These are phyloP conservation scores for Aspergillus hiratsukae DNA, from an alignment of 2,329 filamentous ascomycete species.

Conservation along the genomic window DNA sequence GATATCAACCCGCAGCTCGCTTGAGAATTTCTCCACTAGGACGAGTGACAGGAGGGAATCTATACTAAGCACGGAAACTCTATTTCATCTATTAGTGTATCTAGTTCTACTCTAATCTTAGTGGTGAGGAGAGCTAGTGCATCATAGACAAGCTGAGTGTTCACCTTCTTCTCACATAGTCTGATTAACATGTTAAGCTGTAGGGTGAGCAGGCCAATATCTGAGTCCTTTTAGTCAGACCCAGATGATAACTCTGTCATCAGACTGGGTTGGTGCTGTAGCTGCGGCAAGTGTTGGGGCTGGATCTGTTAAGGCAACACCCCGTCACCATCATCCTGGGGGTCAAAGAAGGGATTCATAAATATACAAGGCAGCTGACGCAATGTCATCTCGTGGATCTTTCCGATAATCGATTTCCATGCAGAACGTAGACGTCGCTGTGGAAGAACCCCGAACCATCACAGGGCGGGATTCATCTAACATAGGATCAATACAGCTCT, in stretches of 20 bases:
- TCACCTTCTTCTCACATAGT: not conserved
- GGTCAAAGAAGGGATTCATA: conserved; percentile 16
- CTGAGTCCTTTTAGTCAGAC: not conserved
- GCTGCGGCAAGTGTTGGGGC: not conserved
- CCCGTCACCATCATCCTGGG: not conserved
- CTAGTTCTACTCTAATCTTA: conserved; percentile 21
- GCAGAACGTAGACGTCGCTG: conserved; percentile 40
- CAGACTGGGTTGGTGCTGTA: not conserved
- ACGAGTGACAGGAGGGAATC: conserved; percentile 35
- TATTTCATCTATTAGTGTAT: conserved; percentile 22
- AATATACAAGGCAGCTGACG: conserved; percentile 22
- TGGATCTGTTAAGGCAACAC: not conserved
- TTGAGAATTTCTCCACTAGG: conserved; percentile 29
- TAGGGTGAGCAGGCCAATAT: not conserved
- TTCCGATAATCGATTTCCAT: conserved; percentile 30
- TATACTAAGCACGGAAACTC: conserved; percentile 29
- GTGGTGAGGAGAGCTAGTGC: conserved; percentile 20
- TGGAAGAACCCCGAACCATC: conserved; percentile 28
- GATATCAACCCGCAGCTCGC: conserved; percentile 27
- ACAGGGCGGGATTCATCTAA: conserved; percentile 25
- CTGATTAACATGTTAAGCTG: not conserved
- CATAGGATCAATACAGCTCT: conserved; percentile 27
- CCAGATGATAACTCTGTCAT: not conserved
- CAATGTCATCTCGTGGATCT: conserved; percentile 33
- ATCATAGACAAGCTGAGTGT: not conserved